Evolutionary conservation across 2,329 filamentous ascomycete species (phyloP).

Genomic region (Didymellaceae sp.): DNA sequence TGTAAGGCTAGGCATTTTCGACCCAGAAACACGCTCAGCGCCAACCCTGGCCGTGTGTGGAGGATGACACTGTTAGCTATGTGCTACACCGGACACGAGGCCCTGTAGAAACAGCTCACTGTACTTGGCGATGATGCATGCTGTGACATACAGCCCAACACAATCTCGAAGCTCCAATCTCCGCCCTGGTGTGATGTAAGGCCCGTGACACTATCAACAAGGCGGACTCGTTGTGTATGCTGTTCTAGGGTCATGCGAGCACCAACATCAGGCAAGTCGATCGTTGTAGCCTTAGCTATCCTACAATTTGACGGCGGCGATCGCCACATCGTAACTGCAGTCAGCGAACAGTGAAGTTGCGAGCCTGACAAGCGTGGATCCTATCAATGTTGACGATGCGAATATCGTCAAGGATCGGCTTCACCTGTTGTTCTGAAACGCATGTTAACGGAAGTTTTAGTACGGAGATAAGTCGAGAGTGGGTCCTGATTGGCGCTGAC

Average conservation of each 20-base stretch:
- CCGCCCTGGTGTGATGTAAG: conserved; percentile 17
- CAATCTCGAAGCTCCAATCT: conserved; percentile 4
- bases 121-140: conserved; percentile 20
- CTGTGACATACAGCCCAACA: conserved; percentile 7
- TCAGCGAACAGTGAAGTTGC: conserved; percentile 20
- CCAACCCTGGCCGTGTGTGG: conserved; percentile 25
- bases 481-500: conserved; percentile 15
- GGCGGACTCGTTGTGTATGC: conserved; percentile 19
- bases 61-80: conserved; percentile 18
- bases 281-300: conserved; percentile 16
- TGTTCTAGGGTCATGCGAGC: conserved; percentile 28
- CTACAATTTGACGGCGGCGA: conserved; percentile 17
- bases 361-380: conserved; percentile 33
- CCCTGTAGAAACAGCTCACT: conserved; percentile 28
- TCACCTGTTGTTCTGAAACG: conserved; percentile 20
- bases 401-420: conserved; percentile 21
- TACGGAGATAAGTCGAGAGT: conserved; percentile 10
- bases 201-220: conserved; percentile 29
- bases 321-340: conserved; percentile 17
- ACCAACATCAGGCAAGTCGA: conserved; percentile 21
- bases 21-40: conserved; percentile 21
- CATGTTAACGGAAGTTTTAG: conserved; percentile 18
- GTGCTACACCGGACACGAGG: conserved; percentile 17
- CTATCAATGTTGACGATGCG: conserved; percentile 29
- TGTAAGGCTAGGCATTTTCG: conserved; percentile 11